Base-by-base conservation (phyloP, 371 early-diverging fungal genomes). In the Zancudomyces culisetae region DNA sequence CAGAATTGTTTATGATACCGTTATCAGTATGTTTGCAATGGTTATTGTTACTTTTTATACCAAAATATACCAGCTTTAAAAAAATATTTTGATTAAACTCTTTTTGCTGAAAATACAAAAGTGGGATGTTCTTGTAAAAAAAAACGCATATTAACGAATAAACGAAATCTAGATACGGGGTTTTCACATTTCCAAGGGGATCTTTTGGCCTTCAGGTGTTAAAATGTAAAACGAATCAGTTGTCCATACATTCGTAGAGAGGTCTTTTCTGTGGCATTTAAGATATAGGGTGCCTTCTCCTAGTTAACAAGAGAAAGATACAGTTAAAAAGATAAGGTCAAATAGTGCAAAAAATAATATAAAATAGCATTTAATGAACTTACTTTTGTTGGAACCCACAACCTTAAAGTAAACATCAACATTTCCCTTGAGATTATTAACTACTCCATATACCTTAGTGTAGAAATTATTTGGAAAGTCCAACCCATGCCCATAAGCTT, bases 371-470 rank as follows among this genome's bases (percentile, higher is more conserved):
- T n/a, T n/a, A n/a, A n/a, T n/a, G n/a, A n/a, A n/a, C n/a, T n/a
- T n/a, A n/a, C n/a, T n/a, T 28, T 59, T 67, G 45, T 62, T 66
- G 26, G 52, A 50, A 51, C 68, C 68, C 1, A 54, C 51, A 13
- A 67, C 65, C 24, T 60, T 57, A 48, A 67, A 67, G 45, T 59
- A 58, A 18, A 63, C 52, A 23, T 67, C 68, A 19, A 67, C 62
- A 53, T 58, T 55, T 19, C 68, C 68, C 59, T 61, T 61, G 18
- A 67, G 51, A 40, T 67, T 63, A 54, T 58, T 67, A 52, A 66
- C 61, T 22, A 55, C 57, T 47, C 68, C 68, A 47, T 57, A 61
- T 52, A 67, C 66, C 68, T 67, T 60, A 29, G 68, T 60, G 41
- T 62, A 66, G 46, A 60, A 24, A 20, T 58, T 60, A n/a, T n/a